These are phyloP conservation scores for Penicillium sp. DNA, from an alignment of 2,329 filamentous ascomycete genomes.

Conservation along the genomic window DNA sequence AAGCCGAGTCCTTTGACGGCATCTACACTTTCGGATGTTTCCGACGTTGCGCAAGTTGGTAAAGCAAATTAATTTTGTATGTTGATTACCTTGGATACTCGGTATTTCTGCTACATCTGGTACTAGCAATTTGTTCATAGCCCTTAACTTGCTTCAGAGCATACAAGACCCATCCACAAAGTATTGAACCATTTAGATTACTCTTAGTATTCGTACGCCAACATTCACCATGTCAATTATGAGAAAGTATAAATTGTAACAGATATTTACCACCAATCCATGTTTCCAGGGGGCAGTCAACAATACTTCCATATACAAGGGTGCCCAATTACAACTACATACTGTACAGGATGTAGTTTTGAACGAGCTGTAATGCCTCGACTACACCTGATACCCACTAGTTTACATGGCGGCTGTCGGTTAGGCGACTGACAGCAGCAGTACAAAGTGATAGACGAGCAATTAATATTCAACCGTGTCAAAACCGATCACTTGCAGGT, in stretches of 20 bases:
- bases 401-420: background rate
- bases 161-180: no score
- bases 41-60: background rate
- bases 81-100: no score
- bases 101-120: no score
- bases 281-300: background rate
- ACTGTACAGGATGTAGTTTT: background rate
- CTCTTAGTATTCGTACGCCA: background rate
- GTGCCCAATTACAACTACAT: background rate
- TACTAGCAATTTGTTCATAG: no score
- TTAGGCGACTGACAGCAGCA: background rate
- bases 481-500: slow-evolving; percentile 24
- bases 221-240: background rate
- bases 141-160: no score
- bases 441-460: background rate
- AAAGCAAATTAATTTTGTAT: background rate
- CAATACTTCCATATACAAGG: background rate
- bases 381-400: background rate
- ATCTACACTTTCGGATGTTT: background rate
- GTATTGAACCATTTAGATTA: background rate
- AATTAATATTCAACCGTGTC: background rate
- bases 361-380: background rate
- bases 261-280: background rate
- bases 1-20: background rate
- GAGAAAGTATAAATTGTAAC: no score